Evolutionary conservation across 2,329 filamentous ascomycete genomes (phyloP).

Genomic region (Thyridium curvatum): DNA sequence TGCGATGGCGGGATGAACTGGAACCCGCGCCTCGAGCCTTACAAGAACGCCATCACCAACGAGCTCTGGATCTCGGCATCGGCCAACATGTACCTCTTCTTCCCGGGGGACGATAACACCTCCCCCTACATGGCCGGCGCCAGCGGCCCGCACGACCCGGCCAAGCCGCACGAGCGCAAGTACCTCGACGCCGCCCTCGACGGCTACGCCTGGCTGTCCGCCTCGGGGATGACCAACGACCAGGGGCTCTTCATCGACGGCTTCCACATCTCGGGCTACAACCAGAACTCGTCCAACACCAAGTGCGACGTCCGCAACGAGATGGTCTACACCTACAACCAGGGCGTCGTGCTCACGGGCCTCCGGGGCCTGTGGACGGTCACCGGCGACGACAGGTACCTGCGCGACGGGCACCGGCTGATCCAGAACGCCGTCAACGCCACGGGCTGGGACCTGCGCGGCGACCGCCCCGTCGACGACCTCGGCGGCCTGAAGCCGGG

Average conservation of each 20-base stretch:
- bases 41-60: conserved; percentile 97
- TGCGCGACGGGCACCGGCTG: conserved; percentile 74
- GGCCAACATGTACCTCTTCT: conserved; percentile 83
- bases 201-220: conserved; percentile 74
- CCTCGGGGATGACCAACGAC: conserved; percentile 73
- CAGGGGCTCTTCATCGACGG: conserved; percentile 78
- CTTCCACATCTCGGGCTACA: conserved; percentile 72
- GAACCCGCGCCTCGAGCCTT: conserved; percentile 74
- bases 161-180: conserved; percentile 43
- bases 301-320: conserved; percentile 76
- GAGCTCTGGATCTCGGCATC: conserved; percentile 82
- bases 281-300: conserved; percentile 56
- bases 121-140: conserved; percentile 52
- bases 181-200: conserved; percentile 70
- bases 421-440: conserved; percentile 68
- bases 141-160: conserved; percentile 12
- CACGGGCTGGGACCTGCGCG: conserved; percentile 64
- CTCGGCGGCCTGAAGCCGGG: conserved; percentile 21
- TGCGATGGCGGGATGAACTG: conserved; percentile 88
- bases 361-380: conserved; percentile 73
- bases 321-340: conserved; percentile 94
- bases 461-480: conserved; percentile 34
- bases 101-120: conserved; percentile 70
- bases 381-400: conserved; percentile 64
- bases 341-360: conserved; percentile 82